Percentiles rank a stretch among this genome's conserved stretches.
These are phyloP conservation scores for Coniochaeta sp. DNA, from an alignment of 2,329 filamentous ascomycete species.

Conservation along the genomic window DNA sequence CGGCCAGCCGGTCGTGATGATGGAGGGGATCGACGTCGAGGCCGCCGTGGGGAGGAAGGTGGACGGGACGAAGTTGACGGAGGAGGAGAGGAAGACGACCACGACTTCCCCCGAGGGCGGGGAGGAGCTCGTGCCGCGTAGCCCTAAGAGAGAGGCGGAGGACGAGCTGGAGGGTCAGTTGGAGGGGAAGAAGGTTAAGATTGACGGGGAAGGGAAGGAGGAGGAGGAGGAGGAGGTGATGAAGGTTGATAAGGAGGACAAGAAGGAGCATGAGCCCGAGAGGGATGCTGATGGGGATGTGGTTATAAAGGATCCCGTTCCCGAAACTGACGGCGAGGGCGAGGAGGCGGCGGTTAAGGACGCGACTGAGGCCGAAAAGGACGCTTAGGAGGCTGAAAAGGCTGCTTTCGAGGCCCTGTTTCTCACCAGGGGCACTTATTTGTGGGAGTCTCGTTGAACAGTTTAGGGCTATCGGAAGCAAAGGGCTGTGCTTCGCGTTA, in stretches of 20 bases:
- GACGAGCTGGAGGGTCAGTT: conserved; percentile 36
- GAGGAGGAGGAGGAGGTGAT: conserved; percentile 12
- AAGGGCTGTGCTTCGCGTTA: too few species aligned
- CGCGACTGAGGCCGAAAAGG: not conserved
- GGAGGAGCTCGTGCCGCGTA: conserved; percentile 21
- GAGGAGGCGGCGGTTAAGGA: not conserved
- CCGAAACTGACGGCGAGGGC: not conserved
- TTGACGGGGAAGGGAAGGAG: conserved; percentile 21
- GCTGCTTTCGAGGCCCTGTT: too few species aligned
- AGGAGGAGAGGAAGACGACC: conserved; percentile 18
- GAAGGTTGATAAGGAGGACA: too few species aligned
- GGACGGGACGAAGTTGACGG: conserved; percentile 16
- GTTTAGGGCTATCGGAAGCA: too few species aligned
- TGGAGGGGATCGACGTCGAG: conserved; percentile 52
- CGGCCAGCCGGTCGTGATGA: conserved; percentile 31
- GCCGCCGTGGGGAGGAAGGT: conserved; percentile 52
- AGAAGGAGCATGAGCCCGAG: not conserved
- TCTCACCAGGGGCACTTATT: too few species aligned
- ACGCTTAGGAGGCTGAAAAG: not conserved
- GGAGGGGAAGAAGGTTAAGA: conserved; percentile 43
- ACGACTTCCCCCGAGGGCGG: conserved; percentile 9
- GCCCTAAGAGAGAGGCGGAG: conserved; percentile 49
- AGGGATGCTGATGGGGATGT: not conserved
- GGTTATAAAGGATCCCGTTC: not conserved
- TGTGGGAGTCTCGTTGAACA: too few species aligned